phyloP scores from a whole-genome alignment of 2,329 filamentous ascomycete genomes.

The Fusarium sp. region DNA sequence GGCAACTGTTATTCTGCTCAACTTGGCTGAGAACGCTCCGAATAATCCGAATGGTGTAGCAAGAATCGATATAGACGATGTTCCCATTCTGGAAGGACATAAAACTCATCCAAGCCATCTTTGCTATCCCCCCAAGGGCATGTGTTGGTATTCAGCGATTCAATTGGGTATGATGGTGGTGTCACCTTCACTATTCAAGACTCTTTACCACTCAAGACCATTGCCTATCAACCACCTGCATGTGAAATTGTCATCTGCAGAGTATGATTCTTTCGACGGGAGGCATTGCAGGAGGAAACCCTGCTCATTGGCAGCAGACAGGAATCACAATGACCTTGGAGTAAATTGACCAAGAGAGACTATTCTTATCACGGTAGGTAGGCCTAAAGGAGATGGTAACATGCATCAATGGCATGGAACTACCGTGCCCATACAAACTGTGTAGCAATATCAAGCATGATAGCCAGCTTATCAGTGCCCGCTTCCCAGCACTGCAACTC shows the following conservation, averaged over 20 bases:
- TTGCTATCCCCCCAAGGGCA: neutral
- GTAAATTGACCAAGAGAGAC: neutral
- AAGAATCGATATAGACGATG: neutral
- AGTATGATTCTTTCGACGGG: neutral
- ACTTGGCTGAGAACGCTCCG: neutral
- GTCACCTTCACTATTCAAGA: neutral
- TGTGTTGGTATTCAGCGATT: no score
- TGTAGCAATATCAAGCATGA: slow-evolving; percentile 38
- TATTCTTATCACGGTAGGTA: neutral
- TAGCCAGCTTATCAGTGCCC: slow-evolving; percentile 39
- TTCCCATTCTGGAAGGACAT: neutral
- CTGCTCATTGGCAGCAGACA: neutral
- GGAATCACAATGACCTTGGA: neutral
- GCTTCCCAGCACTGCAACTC: slow-evolving; percentile 40
- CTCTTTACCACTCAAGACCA: neutral
- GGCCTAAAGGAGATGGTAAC: neutral
- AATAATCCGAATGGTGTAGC: neutral
- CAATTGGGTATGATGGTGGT: neutral
- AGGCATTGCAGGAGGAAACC: neutral
- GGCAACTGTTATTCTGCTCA: neutral
- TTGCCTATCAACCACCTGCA: neutral
- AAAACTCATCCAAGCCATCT: neutral
- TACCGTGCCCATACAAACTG: slow-evolving; percentile 29
- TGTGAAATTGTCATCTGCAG: neutral
- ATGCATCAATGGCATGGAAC: neutral